phyloP scores from a whole-genome alignment of 208 protist species.

The Trypanosoma grayi region DNA sequence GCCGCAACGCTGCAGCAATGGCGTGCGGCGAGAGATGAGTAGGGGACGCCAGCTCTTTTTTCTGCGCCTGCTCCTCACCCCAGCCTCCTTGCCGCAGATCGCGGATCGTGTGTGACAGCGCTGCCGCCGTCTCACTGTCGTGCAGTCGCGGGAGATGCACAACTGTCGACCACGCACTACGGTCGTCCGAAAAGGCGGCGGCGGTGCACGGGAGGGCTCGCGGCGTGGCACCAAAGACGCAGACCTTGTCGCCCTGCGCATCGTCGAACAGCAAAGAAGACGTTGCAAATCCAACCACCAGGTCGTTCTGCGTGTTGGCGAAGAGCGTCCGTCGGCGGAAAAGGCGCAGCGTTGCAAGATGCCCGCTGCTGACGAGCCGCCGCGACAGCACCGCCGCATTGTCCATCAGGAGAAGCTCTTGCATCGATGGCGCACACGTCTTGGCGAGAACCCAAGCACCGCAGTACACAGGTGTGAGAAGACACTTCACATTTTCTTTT shows the following conservation, averaged over 20 bases:
- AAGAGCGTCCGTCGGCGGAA: slow-evolving; percentile 67
- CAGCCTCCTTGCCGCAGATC: neutral
- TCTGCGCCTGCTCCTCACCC: neutral
- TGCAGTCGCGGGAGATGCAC: slow-evolving; percentile 32
- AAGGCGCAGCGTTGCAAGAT: slow-evolving; percentile 38
- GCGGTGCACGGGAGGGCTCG: slow-evolving; percentile 27
- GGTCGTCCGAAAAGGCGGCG: slow-evolving; percentile 41
- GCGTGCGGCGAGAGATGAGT: slow-evolving; percentile 14
- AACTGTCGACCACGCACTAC: slow-evolving; percentile 33
- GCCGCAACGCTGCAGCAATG: slow-evolving; percentile 48
- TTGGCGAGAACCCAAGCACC: slow-evolving; percentile 35
- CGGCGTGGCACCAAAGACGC: slow-evolving; percentile 25
- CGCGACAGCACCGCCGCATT: slow-evolving; percentile 26
- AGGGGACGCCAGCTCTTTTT: neutral
- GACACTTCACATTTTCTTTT: too few relatives aligned
- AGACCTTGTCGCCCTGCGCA: slow-evolving; percentile 36
- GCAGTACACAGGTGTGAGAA: neutral
- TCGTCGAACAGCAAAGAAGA: slow-evolving; percentile 56
- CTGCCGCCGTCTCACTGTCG: neutral
- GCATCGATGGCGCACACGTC: slow-evolving; percentile 34
- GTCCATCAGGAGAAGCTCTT: slow-evolving; percentile 56
- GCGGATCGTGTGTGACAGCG: neutral
- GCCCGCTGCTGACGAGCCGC: slow-evolving; percentile 43
- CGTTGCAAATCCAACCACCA: slow-evolving; percentile 67
- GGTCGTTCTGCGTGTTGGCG: slow-evolving; percentile 66